Conservation (phyloP, 768 basidiomycete genomes). For the Asterophora lycoperdoides region DNA sequence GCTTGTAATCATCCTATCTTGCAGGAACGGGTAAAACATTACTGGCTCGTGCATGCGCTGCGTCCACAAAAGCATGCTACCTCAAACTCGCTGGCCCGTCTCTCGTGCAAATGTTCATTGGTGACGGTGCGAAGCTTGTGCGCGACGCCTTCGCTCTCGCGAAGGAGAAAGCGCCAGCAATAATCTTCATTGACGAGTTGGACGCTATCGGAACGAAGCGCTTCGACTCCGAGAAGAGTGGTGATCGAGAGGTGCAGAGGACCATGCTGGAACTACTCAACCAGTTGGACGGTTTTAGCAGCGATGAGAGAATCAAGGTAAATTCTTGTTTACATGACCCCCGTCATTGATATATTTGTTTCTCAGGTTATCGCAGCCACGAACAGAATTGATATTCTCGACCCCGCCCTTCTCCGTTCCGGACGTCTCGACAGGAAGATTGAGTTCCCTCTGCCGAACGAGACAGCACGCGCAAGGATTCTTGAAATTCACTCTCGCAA, state of each 20-base stretch:
- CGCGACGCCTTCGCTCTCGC: slow-evolving; percentile 98
- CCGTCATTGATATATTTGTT: slow-evolving; percentile 8
- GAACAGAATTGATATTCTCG: slow-evolving; percentile 97
- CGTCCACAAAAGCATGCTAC: slow-evolving; percentile 97
- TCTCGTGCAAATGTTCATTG: slow-evolving; percentile 99
- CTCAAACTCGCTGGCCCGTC: slow-evolving; percentile 97
- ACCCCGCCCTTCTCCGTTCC: slow-evolving; percentile 96
- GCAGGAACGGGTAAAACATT: slow-evolving; percentile 93
- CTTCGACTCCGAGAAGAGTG: slow-evolving; percentile 98
- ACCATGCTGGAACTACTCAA: slow-evolving; percentile 99
- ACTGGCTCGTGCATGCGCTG: slow-evolving; percentile 95
- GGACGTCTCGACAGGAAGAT: slow-evolving; percentile 98
- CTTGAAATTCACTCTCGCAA: slow-evolving; percentile 96
- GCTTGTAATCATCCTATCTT: slow-evolving; percentile 5
- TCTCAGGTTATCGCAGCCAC: slow-evolving; percentile 94
- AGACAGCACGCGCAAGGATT: slow-evolving; percentile 93
- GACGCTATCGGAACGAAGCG: slow-evolving; percentile 99
- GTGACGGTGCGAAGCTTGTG: slow-evolving; percentile 98
- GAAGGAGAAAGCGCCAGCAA: slow-evolving; percentile 97
- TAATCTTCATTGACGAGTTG: slow-evolving; percentile 97
- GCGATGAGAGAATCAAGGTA: slow-evolving; percentile 96
- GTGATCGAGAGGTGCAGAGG: slow-evolving; percentile 98
- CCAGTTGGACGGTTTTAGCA: slow-evolving; percentile 96
- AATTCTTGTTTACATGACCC: slow-evolving; percentile 13
- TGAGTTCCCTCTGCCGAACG: slow-evolving; percentile 96